Base-by-base conservation (phyloP, 768 basidiomycete species). In the Pulveroboletus sp. region DNA sequence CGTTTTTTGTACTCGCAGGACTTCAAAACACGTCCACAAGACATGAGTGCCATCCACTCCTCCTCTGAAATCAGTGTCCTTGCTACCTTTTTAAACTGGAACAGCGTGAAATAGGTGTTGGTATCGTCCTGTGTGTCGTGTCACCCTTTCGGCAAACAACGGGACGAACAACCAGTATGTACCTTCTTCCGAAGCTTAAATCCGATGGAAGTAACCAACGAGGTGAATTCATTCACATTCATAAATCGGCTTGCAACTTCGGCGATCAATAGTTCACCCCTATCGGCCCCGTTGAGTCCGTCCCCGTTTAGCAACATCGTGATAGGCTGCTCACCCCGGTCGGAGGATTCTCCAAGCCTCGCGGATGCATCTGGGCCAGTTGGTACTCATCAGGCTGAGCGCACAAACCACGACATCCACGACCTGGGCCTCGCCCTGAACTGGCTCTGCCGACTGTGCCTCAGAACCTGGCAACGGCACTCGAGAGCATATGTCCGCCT, bases 341-440 rank as follows among this genome's bases (percentile, higher is more conserved):
- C 83, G 87, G 32, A 98, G 73, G 34, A 98, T 80, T 56, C 96
- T 76, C 82, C 90, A 89, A 8, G 89, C 87, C 66, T 99, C 94
- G 23, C 86, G 77, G 23, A 98, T 77, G 59, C 91, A 91, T 38
- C 76, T 77, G n/a, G 89, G 79, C 96, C 96, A 99, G 63, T 99
- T 97, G 14, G 84, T 88, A 27, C 90, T 89, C 96, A 99, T 99
- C 54, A 99, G 74, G 62, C 94, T 97, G 56, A 99, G 76, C 20
- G 94, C 90, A 64, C 93, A 98, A 20, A 98, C 85, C 7, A 83
- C 93, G 6, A 92, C 84, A 63, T 99, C 94, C 2, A 93, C 90
- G 3, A 98, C 67, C 55, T 90, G 85, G 1, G 82, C 91, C 44
- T 79, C 76, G 24, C 79, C 82, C 30, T 72, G 67, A 5, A 69